Percentiles rank a stretch among this genome's conserved stretches.
These are phyloP conservation scores for Echites panduratus DNA, from an alignment of 257 asterid genomes.

Conservation along the genomic window DNA sequence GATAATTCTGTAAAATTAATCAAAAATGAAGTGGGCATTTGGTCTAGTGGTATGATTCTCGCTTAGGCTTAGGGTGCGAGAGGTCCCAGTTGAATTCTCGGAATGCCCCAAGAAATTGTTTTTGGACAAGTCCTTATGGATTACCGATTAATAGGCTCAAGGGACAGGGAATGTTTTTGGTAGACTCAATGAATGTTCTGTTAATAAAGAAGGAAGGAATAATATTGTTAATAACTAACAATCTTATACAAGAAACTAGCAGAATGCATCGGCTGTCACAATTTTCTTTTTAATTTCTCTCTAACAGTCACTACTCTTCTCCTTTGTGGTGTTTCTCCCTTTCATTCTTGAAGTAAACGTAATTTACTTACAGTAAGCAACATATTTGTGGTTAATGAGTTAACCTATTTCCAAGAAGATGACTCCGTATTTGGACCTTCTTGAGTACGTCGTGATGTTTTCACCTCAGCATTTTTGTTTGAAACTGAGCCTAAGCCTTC, in stretches of 20 bases:
- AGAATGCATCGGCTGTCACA: not conserved
- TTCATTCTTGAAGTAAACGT: not conserved
- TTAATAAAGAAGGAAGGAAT: not conserved
- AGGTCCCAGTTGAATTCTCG: slow-evolving; percentile 87
- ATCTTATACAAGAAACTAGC: not conserved
- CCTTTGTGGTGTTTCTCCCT: not conserved
- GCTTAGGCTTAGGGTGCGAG: slow-evolving; percentile 94
- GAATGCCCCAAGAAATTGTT: too few species aligned
- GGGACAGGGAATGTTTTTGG: too few species aligned
- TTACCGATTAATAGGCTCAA: too few species aligned
- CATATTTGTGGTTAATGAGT: not conserved
- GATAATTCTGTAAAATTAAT: too few species aligned
- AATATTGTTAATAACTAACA: not conserved
- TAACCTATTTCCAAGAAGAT: slow-evolving; percentile 21
- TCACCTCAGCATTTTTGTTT: slow-evolving; percentile 28
- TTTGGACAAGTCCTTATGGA: too few species aligned
- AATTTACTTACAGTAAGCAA: not conserved
- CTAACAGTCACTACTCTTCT: not conserved
- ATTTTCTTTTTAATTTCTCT: not conserved
- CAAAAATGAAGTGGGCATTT: slow-evolving; percentile 57
- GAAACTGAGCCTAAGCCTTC: slow-evolving; percentile 36
- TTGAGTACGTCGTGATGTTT: not conserved
- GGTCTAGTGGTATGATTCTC: slow-evolving; percentile 85
- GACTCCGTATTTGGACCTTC: slow-evolving; percentile 18
- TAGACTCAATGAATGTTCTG: too few species aligned